Base-by-base conservation (phyloP, 305 asterid species). In the Solanum chacoense region DNA sequence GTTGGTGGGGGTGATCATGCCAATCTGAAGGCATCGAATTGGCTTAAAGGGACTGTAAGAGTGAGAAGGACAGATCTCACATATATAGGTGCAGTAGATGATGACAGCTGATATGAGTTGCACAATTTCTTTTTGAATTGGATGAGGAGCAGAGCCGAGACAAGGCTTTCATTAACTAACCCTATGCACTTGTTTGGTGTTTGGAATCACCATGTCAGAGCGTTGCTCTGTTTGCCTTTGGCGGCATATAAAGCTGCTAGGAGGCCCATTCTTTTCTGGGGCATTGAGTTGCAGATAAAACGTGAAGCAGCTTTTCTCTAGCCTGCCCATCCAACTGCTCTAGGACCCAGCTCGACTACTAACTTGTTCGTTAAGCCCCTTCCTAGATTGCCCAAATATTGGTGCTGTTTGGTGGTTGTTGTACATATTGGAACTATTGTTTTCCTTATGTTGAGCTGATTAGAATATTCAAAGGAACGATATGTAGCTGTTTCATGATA, bases 41-140 rank as follows among this genome's bases (percentile, higher is more conserved):
- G 92, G 95, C 98, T 97, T 8, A 95, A 95, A 92, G 99, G 98
- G 65, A 95, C 98, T 11, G 94, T 95, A 80, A 91, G 99, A 91
- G 95, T 97, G 86, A 93, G 98, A 87, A 93, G 99, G 93, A 93
- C 95, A 14, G 98, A 96, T 84, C 98, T 97, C 89, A 93, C 98
- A 2, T 97, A 96, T 89, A 93, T 94, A 34, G 99, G 99, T 22
- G 93, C 98, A 74, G 92, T 97, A 84, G 99, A 97, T 32, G 99
- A 97, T 87, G 99, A 97, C 91, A 95, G 95, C 95, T 97, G 95
- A 97, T 91, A 86, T 34, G 76, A 89, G 86, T 37, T 89, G 73
- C 83, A 22, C n/a, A 85, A 28, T 87, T 22, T 88, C 85, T 88
- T 92, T 87, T 92, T 90, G 91, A 85, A 50, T 86, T 87, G 81